Percentiles rank a stretch among this genome's conserved stretches.
These are phyloP conservation scores for Dactylonectria estremocensis DNA, from an alignment of 2,329 filamentous ascomycete genomes.

Conservation along the genomic window DNA sequence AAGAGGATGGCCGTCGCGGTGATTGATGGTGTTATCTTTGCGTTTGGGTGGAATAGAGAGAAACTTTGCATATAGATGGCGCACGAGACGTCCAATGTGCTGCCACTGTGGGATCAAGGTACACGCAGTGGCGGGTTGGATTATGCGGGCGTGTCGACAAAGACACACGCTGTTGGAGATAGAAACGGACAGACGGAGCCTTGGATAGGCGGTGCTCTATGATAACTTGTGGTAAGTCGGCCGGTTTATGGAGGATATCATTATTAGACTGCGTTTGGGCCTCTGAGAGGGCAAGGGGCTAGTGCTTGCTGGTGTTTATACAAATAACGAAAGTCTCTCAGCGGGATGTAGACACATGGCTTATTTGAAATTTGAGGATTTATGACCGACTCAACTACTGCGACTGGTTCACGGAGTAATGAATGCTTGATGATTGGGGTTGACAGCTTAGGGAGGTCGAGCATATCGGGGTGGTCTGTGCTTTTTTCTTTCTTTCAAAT, in stretches of 20 bases:
- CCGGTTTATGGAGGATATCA: conserved; percentile 29
- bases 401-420: too few species aligned
- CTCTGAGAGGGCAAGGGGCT: conserved; percentile 35
- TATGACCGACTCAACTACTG: not conserved
- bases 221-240: conserved; percentile 30
- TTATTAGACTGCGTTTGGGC: conserved; percentile 41
- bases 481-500: conserved; percentile 16
- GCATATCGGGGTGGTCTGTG: conserved; percentile 31
- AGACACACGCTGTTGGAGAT: conserved; percentile 2
- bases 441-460: not conserved
- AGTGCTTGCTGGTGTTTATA: conserved; percentile 32
- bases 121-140: conserved; percentile 17
- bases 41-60: conserved; percentile 44
- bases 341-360: conserved; percentile 15
- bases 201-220: conserved; percentile 26
- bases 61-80: conserved; percentile 59
- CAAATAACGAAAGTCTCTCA: conserved; percentile 34
- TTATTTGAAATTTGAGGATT: not conserved
- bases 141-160: conserved; percentile 3
- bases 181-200: conserved; percentile 17
- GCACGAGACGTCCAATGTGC: conserved; percentile 37
- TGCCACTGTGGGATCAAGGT: conserved; percentile 36
- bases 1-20: conserved; percentile 54
- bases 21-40: conserved; percentile 41
- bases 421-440: too few species aligned